These are phyloP conservation scores for Coemansia sp. DNA, from an alignment of 192 early-diverging fungal genomes.

Conservation along the genomic window DNA sequence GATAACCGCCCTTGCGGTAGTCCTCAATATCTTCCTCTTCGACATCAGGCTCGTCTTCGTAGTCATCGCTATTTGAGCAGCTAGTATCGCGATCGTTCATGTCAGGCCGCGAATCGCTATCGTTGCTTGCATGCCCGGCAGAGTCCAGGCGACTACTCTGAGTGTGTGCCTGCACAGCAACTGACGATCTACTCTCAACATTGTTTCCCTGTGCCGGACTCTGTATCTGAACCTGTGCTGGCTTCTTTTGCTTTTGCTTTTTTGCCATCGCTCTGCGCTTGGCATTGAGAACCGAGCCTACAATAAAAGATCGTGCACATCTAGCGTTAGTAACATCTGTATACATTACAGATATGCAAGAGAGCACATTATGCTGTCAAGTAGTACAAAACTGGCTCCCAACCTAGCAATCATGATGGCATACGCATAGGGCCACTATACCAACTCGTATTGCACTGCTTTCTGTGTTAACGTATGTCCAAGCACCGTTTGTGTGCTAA, in stretches of 20 bases:
- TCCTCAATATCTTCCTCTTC: slow-evolving; percentile 91
- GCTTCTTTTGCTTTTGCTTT: slow-evolving; percentile 38
- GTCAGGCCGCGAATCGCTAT: background rate
- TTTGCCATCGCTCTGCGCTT: slow-evolving; percentile 54
- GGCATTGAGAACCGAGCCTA: slow-evolving; percentile 47
- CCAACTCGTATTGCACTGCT: background rate
- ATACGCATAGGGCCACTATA: slow-evolving; percentile 4
- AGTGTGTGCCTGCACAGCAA: slow-evolving; percentile 1
- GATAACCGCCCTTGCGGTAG: slow-evolving; percentile 94
- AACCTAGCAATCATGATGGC: background rate
- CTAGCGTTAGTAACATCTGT: background rate
- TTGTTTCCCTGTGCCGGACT: background rate
- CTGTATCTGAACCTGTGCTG: background rate
- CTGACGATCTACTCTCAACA: background rate
- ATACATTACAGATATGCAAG: background rate
- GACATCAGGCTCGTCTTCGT: slow-evolving; percentile 56
- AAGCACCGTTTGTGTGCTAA: background rate
- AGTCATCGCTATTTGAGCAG: slow-evolving; percentile 35
- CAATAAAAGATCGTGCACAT: background rate
- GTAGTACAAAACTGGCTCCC: background rate
- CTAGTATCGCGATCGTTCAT: slow-evolving; percentile 3
- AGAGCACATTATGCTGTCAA: background rate
- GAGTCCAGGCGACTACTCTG: background rate
- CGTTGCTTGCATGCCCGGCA: background rate
- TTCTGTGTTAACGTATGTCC: background rate